Evolutionary conservation across 768 basidiomycete genomes (phyloP), one percentile per base, ranked within the genome.

Genomic region (Hemileccinum rubropunctum): DNA sequence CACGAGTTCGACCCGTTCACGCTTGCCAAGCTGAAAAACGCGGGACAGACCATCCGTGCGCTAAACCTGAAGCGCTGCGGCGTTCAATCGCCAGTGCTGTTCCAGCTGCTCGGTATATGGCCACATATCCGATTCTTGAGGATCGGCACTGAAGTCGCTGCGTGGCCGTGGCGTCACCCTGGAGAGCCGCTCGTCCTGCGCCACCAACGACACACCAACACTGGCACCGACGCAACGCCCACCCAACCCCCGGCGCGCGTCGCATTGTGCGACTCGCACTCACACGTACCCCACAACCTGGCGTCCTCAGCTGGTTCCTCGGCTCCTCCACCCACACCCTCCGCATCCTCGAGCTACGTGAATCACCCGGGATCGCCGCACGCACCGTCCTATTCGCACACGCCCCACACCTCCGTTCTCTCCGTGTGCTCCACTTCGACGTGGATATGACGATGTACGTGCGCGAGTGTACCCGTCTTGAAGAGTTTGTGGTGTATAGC

Each of bases 51-150:
- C 17, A 58, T 75, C 42, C 65, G 70, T 20, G 66, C 73, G 0
- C 56, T 76, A 43, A 59, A 54, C 27, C 48, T 77, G 20, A 47
- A 59, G 12, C 38, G 51, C 0, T 74, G 37, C 6, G 71, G 73
- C 38, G 60, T 73, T 1, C 73, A 76, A 57, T 75, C 76, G 6
- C 73, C 74, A 14, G 60, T 76, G 18, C 53, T 76, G 6, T 78
- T 73, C 44, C 70, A 77, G 43, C 60, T 78, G 0, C 58, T 78
- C 17, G 56, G 53, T 0, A 62, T 74, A 34, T 73, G 74, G 63
- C 69, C 71, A 0, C 58, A 52, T 17, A 52, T 77, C 47, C 62
- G 56, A 18, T 74, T 72, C 56, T 65, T 78, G 47, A 66, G 65
- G 37, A 38, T 38, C 12, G 37, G 20, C 4, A 21, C 37, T 1